Evolutionary conservation across 2,329 filamentous ascomycete species (phyloP).

Genomic region (Ceratocystis ficicola): DNA sequence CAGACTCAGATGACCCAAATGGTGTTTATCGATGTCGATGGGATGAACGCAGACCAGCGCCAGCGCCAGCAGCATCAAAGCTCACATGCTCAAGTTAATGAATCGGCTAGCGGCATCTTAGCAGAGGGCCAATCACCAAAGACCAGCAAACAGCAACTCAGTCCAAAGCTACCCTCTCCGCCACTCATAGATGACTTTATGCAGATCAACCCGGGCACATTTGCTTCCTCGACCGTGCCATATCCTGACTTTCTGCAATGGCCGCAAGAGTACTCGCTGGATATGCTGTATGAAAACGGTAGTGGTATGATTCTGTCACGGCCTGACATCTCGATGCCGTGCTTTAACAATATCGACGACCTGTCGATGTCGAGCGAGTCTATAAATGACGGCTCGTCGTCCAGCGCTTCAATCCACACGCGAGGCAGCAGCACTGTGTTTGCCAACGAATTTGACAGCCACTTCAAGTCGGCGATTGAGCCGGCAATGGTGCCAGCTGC

Average conservation of each 20-base stretch:
- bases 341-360: conserved; percentile 34
- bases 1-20: conserved; percentile 22
- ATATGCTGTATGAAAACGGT: conserved; percentile 33
- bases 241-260: conserved; percentile 37
- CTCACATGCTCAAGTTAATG: neutral
- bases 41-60: conserved; percentile 18
- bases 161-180: conserved; percentile 17
- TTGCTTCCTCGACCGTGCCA: conserved; percentile 29
- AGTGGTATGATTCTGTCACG: conserved; percentile 27
- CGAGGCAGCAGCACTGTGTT: conserved; percentile 39
- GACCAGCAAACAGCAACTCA: conserved; percentile 27
- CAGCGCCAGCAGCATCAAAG: conserved; percentile 11
- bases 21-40: conserved; percentile 32
- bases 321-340: conserved; percentile 30
- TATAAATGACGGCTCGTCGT: conserved; percentile 29
- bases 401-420: conserved; percentile 36
- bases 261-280: conserved; percentile 33
- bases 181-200: conserved; percentile 34
- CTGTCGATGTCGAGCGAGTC: conserved; percentile 26
- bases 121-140: conserved; percentile 30
- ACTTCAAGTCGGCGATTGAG: conserved; percentile 28
- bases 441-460: conserved; percentile 30
- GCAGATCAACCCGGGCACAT: conserved; percentile 30
- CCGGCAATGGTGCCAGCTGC: conserved; percentile 22
- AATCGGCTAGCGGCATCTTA: neutral